Evolutionary conservation across 495 filamentous ascomycete genomes (phyloP).

Genomic region (Coniosporium apollinis): DNA sequence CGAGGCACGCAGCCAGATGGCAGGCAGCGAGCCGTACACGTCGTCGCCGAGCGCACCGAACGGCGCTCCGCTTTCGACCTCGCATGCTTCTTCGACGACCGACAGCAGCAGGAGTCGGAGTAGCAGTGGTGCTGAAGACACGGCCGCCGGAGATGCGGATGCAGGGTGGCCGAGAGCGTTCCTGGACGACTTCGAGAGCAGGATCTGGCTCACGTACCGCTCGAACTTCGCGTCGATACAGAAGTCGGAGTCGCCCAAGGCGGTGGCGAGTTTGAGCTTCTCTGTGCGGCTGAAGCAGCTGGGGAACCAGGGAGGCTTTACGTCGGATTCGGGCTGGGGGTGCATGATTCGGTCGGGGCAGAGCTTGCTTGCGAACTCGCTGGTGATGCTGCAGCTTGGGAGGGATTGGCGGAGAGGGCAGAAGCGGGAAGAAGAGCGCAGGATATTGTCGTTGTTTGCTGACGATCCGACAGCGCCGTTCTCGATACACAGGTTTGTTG

Average conservation of each 20-base stretch:
- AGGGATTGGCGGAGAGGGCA: slow-evolving; percentile 69
- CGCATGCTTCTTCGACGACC: slow-evolving; percentile 8
- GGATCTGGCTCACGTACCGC: slow-evolving; percentile 94
- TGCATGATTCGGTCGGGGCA: slow-evolving; percentile 99
- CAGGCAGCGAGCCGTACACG: slow-evolving; percentile 5
- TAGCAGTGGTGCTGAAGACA: slow-evolving; percentile 16
- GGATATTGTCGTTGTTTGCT: slow-evolving; percentile 69
- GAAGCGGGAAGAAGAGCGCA: slow-evolving; percentile 43
- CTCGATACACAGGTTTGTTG: slow-evolving; percentile 89
- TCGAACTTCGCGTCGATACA: slow-evolving; percentile 73
- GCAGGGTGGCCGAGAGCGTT: slow-evolving; percentile 75
- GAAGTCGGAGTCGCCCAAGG: slow-evolving; percentile 53
- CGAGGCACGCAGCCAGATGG: slow-evolving; percentile 22
- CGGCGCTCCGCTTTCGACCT: slow-evolving; percentile 2
- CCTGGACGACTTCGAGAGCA: slow-evolving; percentile 81
- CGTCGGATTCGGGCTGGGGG: slow-evolving; percentile 91
- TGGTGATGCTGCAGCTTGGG: slow-evolving; percentile 54
- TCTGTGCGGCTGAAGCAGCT: slow-evolving; percentile 68
- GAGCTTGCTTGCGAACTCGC: slow-evolving; percentile 74
- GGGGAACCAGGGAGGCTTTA: slow-evolving; percentile 65
- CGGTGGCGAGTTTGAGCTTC: slow-evolving; percentile 60
- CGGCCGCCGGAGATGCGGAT: slow-evolving; percentile 22
- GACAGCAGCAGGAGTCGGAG: slow-evolving; percentile 3
- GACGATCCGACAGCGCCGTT: slow-evolving; percentile 77
- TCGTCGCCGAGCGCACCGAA: neutral